phyloP scores from a whole-genome alignment of 768 basidiomycete species.

The Trametes cinnabarina region DNA sequence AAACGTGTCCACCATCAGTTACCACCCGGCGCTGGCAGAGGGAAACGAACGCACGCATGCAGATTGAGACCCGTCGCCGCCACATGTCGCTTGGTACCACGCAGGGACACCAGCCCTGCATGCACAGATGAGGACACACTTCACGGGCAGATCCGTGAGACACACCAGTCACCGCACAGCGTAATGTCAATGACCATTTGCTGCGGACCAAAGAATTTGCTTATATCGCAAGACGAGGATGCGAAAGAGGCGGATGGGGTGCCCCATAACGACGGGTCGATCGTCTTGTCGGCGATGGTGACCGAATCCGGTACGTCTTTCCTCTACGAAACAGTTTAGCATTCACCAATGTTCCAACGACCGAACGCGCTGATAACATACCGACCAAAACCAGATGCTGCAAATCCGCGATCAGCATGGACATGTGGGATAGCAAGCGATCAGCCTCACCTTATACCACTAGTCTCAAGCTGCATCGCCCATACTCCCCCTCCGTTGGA shows the following conservation, averaged over 20 bases:
- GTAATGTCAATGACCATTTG: conserved; percentile 56
- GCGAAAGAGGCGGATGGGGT: conserved; percentile 43
- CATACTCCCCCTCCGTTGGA: conserved; percentile 58
- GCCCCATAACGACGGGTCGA: conserved; percentile 44
- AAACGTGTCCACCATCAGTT: background rate
- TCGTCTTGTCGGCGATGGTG: conserved; percentile 30
- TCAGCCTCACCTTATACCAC: conserved; percentile 44
- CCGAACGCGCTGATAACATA: conserved; percentile 22
- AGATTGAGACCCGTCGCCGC: conserved; percentile 33
- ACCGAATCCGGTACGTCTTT: conserved; percentile 38
- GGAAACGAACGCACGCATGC: conserved; percentile 12
- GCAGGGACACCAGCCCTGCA: conserved; percentile 50
- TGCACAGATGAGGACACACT: background rate
- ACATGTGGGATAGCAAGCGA: too few species aligned
- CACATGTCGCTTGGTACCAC: conserved; percentile 46
- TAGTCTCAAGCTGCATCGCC: conserved; percentile 63
- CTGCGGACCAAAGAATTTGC: conserved; percentile 45
- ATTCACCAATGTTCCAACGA: background rate
- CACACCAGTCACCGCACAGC: conserved; percentile 51
- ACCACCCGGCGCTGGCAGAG: background rate
- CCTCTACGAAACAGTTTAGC: conserved; percentile 30
- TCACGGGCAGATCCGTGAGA: background rate
- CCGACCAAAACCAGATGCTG: conserved; percentile 53
- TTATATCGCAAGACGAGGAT: conserved; percentile 42
- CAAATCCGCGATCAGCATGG: background rate